Conservation (phyloP, 2,329 filamentous ascomycete genomes). For the Arthrobotrys iridis region DNA sequence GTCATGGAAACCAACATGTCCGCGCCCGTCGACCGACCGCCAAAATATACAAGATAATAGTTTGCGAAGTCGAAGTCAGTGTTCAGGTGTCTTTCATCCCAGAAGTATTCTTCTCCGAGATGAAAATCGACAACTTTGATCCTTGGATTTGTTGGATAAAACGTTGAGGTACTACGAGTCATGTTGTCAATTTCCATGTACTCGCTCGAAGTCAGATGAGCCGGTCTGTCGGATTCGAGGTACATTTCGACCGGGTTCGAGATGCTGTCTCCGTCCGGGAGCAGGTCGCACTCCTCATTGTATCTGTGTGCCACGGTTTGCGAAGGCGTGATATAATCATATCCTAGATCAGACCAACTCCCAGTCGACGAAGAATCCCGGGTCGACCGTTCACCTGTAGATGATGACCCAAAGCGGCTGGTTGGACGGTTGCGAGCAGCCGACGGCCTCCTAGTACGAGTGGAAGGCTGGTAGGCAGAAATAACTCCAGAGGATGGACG, state of each 20-base stretch:
- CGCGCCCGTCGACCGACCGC: constrained; percentile 28
- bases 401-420: constrained; percentile 6
- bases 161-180: background rate
- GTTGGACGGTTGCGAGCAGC: background rate
- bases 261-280: constrained; percentile 28
- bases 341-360: background rate
- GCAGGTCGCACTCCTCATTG: constrained; percentile 15
- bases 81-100: constrained; percentile 32
- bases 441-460: constrained; percentile 22
- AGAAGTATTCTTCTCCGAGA: constrained; percentile 29
- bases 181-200: constrained; percentile 29
- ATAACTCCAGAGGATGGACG: background rate
- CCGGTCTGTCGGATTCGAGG: constrained; percentile 13
- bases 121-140: constrained; percentile 22
- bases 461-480: background rate
- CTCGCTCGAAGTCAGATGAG: constrained; percentile 10
- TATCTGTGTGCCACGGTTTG: background rate
- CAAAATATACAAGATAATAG: constrained; percentile 20
- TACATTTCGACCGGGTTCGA: constrained; percentile 23
- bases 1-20: constrained; percentile 30
- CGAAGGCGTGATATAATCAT: constrained; percentile 4
- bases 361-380: constrained; percentile 28
- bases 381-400: constrained; percentile 11
- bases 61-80: constrained; percentile 28
- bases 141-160: constrained; percentile 27